Conservation (phyloP, 1,284 basidiomycete genomes). For the Athelia psychrophila region DNA sequence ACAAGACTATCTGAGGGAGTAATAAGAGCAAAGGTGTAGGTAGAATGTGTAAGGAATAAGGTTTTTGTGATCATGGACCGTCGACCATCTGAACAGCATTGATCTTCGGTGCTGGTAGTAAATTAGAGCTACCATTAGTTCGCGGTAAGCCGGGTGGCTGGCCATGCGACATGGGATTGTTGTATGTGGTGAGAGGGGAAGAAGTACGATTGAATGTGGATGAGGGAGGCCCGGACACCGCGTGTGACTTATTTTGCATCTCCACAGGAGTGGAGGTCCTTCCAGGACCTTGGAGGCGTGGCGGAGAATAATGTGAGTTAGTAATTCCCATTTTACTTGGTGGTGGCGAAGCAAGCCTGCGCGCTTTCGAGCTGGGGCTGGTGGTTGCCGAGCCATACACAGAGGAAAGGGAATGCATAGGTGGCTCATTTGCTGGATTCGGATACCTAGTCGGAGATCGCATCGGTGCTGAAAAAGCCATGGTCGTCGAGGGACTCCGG, state of each 20-base stretch:
- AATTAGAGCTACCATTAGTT: neutral
- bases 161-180: neutral
- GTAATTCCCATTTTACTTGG: neutral
- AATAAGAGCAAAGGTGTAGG: too few species aligned
- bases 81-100: conserved; percentile 5
- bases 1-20: too few species aligned
- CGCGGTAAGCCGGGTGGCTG: neutral
- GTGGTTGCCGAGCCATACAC: neutral
- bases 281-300: neutral
- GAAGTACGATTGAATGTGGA: neutral
- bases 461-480: conserved; percentile 14
- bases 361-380: neutral
- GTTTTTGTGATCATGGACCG: neutral
- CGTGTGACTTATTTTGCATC: neutral
- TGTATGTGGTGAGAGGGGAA: neutral
- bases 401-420: neutral
- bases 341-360: neutral
- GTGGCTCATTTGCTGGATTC: conserved; percentile 2
- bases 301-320: neutral
- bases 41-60: too few species aligned
- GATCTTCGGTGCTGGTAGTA: conserved; percentile 1
- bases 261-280: neutral
- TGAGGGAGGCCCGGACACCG: neutral
- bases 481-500: conserved; percentile 14
- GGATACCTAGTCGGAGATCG: conserved; percentile 22